Base-by-base conservation (phyloP, 2,329 filamentous ascomycete species). In the Rutstroemia sp. region DNA sequence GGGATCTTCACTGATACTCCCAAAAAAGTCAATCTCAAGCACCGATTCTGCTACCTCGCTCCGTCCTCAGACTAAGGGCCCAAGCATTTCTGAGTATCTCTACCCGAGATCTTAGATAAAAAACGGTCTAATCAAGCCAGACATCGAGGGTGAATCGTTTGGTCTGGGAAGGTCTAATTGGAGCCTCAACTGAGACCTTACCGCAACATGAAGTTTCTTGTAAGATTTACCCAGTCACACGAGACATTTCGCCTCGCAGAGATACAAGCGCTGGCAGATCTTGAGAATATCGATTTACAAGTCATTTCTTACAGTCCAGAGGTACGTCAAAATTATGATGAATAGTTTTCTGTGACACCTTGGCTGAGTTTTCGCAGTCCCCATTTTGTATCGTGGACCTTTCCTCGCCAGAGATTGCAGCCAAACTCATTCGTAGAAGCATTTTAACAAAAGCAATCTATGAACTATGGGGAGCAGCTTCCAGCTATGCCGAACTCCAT, bases 161-260 rank as follows among this genome's bases (percentile, higher is more conserved):
- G 39, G 39, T 19, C 5, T 42, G 39, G 12, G 30, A 34, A 14
- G 30, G 1, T 34, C 10, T 34, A 10, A 4, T 12, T 34, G 9
- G 30, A 34, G 30, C 30, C 30, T 34, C 10, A 17, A n/a, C n/a
- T 42, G 6, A 17, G 16, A 5, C 19, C 12, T 9, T 19, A 42
- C 5, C n/a, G 6, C 42, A 64, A 44, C 37, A 84, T 85, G 83
- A 83, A 95, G 60, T 97, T 89, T 68, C 79, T 99, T 58, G 84
- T 99, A 61, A 88, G 92, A 65, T 91, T 97, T 69, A 87, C 86
- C 46, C 94, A 97, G 72, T 78, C 81, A 57, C 92, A 97, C 71
- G 90, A 96, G 75, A 87, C 83, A n/a, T 99, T 99, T 70, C 87
- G 92, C 41, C 77, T 84, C 56, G 83, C 92, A 3, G 94, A 99